These are phyloP conservation scores for Saksenaea vasiformis DNA, from an alignment of 371 early-diverging fungal genomes.

Conservation along the genomic window DNA sequence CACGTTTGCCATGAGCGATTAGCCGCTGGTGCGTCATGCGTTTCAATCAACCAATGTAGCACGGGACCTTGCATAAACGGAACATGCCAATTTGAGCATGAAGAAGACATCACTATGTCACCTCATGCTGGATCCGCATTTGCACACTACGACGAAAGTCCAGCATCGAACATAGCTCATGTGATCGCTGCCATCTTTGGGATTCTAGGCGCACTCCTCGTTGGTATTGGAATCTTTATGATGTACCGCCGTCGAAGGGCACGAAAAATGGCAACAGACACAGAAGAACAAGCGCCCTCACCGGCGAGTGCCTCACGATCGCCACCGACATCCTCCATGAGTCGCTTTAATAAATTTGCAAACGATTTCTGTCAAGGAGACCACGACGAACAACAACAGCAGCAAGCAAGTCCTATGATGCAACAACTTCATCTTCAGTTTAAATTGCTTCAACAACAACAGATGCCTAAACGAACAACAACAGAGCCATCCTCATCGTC, in stretches of 20 bases:
- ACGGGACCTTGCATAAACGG: conserved; percentile 1
- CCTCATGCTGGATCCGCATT: background rate
- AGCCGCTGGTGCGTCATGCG: background rate
- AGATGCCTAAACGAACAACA: background rate
- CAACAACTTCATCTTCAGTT: background rate
- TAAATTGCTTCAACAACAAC: background rate
- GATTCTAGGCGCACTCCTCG: conserved; percentile 10
- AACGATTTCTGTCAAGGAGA: background rate
- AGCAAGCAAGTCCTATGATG: conserved; percentile 3
- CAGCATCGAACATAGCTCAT: conserved; percentile 20
- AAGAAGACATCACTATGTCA: background rate
- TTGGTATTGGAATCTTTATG: conserved; percentile 16
- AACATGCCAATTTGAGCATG: background rate
- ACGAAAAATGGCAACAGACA: conserved; percentile 9
- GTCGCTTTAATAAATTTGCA: background rate
- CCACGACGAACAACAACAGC: background rate
- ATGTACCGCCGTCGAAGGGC: conserved; percentile 17
- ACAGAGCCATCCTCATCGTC: background rate
- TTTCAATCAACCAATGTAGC: background rate
- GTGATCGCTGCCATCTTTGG: conserved; percentile 26
- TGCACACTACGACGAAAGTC: conserved; percentile 9
- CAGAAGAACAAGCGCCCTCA: no score
- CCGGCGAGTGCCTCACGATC: no score
- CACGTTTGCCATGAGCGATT: background rate
- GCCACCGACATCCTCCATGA: background rate